Evolutionary conservation across 345 rosid species (phyloP), one percentile per base, ranked within the genome.

Genomic region (Populus euphratica): DNA sequence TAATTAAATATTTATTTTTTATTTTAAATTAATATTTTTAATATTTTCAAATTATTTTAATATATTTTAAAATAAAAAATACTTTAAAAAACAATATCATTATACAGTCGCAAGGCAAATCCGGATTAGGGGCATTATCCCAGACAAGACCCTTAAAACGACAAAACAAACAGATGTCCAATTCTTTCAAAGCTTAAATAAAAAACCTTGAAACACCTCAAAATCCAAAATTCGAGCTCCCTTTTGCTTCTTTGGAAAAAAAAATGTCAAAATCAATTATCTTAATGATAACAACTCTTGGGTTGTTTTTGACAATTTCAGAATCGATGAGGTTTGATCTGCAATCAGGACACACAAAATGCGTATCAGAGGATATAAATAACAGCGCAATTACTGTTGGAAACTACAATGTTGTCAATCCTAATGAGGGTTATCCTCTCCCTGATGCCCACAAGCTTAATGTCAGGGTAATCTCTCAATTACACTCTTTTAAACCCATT

Each of bases 361-460:
- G 98, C 89, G 87, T 94, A 80, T 82, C 94, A 6, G 98, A 94
- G 80, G 98, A 94, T 67, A 89, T 94, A 64, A 94, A 85, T 81
- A 39, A 66, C 65, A 83, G 89, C 67, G 80, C 89, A n/a, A 81
- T 93, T 90, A 85, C 83, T 13, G 94, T 93, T 5, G 97, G 92
- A 43, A 88, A 81, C 73, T 93, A 91, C 84, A 70, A 29, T 79
- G 73, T 89, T 72, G 84, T 90, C 68, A 94, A 89, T 80, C 90
- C 88, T 3, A 76, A 83, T 35, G 94, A 87, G 17, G 91, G 81
- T 47, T 63, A 70, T 23, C 91, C 91, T 73, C 79, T 91, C 61
- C 93, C 97, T 1, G 83, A 89, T 72, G 66, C 85, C 70, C 91
- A 88, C 83, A 89, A 84, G 86, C 65, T 94, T 81, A 79, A 77